phyloP scores from a whole-genome alignment of 2,329 filamentous ascomycete species.

The Alternaria longipes region DNA sequence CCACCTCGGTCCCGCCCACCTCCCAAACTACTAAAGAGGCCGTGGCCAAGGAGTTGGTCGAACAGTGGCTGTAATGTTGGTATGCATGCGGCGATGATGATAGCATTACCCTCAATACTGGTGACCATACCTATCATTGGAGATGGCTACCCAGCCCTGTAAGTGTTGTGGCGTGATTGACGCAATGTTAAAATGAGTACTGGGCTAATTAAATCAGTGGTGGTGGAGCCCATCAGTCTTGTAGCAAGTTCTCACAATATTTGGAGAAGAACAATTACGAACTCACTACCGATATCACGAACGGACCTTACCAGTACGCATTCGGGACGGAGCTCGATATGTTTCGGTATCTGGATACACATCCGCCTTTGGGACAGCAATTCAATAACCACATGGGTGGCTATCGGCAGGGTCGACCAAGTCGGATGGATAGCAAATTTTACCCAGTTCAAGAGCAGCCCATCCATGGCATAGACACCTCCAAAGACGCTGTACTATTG shows the following conservation, averaged over 20 bases:
- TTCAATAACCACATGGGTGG: constrained; percentile 8
- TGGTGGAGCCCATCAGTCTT: constrained; percentile 1
- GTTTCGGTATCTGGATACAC: neutral
- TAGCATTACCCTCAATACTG: constrained; percentile 5
- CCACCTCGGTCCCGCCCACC: neutral
- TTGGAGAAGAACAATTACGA: neutral
- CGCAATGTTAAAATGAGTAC: neutral
- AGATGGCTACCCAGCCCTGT: constrained; percentile 6
- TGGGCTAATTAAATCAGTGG: neutral
- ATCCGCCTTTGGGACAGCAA: neutral
- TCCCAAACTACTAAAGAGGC: neutral
- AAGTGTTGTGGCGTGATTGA: neutral
- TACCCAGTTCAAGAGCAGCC: neutral
- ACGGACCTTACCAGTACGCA: neutral
- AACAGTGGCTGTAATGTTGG: constrained; percentile 4
- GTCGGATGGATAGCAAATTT: neutral
- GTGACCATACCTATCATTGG: neutral
- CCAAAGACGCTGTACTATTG: neutral
- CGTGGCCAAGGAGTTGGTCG: neutral
- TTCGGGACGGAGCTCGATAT: neutral
- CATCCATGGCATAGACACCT: neutral
- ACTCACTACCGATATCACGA: neutral
- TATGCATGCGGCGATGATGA: constrained; percentile 11
- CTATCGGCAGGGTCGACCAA: neutral
- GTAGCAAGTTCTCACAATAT: constrained; percentile 1